Conservation (phyloP, 2,329 filamentous ascomycete species). For the Chalaropsis thielavioides region DNA sequence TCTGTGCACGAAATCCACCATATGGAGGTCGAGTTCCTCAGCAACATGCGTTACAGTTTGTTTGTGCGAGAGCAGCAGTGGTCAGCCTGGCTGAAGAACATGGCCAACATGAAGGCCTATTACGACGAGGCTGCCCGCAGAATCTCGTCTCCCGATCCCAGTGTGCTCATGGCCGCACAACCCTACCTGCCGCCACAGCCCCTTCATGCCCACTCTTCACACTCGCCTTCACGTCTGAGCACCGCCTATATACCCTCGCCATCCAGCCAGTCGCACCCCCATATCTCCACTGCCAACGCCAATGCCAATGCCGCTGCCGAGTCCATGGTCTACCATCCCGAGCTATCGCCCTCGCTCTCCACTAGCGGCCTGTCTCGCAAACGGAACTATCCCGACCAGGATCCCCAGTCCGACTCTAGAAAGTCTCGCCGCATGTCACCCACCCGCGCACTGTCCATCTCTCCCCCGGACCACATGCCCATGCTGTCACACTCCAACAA, state of each 20-base stretch:
- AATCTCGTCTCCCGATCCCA: conserved; percentile 23
- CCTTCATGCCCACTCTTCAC: conserved; percentile 9
- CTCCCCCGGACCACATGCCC: background rate
- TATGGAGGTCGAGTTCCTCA: conserved; percentile 99
- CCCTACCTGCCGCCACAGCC: background rate
- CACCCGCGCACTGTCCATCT: background rate
- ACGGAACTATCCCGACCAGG: conserved; percentile 18
- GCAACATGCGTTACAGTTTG: conserved; percentile 92
- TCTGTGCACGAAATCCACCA: conserved; percentile 90
- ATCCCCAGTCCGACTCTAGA: conserved; percentile 9
- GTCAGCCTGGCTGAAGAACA: conserved; percentile 71
- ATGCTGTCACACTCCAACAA: background rate
- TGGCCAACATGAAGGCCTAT: conserved; percentile 71
- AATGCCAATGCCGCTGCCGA: background rate
- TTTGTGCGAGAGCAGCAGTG: conserved; percentile 77
- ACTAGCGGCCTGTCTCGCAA: conserved; percentile 18
- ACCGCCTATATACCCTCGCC: conserved; percentile 6
- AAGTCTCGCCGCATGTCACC: conserved; percentile 8
- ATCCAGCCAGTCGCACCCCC: background rate
- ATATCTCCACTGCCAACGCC: background rate
- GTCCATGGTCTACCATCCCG: conserved; percentile 5
- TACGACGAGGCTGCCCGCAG: conserved; percentile 51
- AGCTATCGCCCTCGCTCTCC: conserved; percentile 12
- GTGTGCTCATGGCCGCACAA: background rate
- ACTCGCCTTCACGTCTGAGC: conserved; percentile 13